Base-by-base conservation (phyloP, 1,284 basidiomycete species). In the Hymenochaete sp. region DNA sequence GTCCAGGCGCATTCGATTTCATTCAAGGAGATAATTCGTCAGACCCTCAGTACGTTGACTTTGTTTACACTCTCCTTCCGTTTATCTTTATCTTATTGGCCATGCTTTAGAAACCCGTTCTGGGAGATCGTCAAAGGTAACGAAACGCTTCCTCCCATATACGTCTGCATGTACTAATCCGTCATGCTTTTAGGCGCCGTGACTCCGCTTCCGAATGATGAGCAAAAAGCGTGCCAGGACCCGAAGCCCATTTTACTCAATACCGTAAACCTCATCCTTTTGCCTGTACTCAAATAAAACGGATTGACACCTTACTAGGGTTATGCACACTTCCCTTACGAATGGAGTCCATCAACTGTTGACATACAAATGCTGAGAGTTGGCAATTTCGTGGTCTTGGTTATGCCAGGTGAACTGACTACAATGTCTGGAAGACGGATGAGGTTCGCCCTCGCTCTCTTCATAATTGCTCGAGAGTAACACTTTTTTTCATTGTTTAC, bases 171-270 rank as follows among this genome's bases (percentile, higher is more conserved):
- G 42, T 53, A 47, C 54, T 48, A 50, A 32, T 16, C 25, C 18
- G 31, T 24, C 38, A 36, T 54, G 42, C 27, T 53, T 49, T 43
- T 52, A 74, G 75, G 73, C 52, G 74, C 70, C n/a, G 60, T 90
- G 42, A 88, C 83, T 6, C 79, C 82, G 18, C 40, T 59, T 1
- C 80, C 83, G 0, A 67, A 67, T 18, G 60, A 67, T 44, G 71
- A 73, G 44, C 84, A 91, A 57, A 66, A 72, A 47, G 75, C 72
- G 11, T 90, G 88, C 60, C 88, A 91, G 45, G 62, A 66, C 54
- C 85, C 86, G n/a, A 90, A 90, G 61, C 82, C 85, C 3, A 82
- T 91, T 55, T 63, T 91, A 18, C 65, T 87, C 24, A 81, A 88
- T 57, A 79, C 77, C 27, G 79, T 80, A 56, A 33, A 72, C 65